A percentile compares a stretch with the other conserved stretches of the same genome.
phyloP scores from a whole-genome alignment of 2,329 filamentous ascomycete genomes.

The Hyphodiscus sp. region DNA sequence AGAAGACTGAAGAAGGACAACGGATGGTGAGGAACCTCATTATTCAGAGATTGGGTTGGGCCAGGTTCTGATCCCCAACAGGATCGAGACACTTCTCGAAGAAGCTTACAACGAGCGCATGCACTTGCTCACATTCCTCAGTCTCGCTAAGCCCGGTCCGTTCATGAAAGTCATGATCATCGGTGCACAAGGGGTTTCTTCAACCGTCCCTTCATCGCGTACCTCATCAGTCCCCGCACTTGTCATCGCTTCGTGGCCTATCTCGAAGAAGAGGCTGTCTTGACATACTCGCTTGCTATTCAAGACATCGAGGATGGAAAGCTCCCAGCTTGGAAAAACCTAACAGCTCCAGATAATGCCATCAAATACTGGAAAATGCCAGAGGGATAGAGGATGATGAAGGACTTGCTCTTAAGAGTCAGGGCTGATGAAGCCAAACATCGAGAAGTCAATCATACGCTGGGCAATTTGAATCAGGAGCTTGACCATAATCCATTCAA shows the following conservation, averaged over 20 bases:
- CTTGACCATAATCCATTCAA: background rate
- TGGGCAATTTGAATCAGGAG: slow-evolving; percentile 40
- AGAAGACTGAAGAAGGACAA: slow-evolving; percentile 86
- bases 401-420: slow-evolving; percentile 63
- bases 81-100: slow-evolving; percentile 88
- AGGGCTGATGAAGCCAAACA: slow-evolving; percentile 86
- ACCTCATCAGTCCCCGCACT: slow-evolving; percentile 78
- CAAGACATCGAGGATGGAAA: slow-evolving; percentile 79
- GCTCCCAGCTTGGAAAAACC: slow-evolving; percentile 46
- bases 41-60: too few relatives aligned
- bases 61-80: too few relatives aligned
- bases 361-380: slow-evolving; percentile 93
- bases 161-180: slow-evolving; percentile 93
- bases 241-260: slow-evolving; percentile 96
- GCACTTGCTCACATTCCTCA: slow-evolving; percentile 89
- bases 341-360: slow-evolving; percentile 74
- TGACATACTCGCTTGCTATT: slow-evolving; percentile 89
- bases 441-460: slow-evolving; percentile 89
- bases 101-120: slow-evolving; percentile 92
- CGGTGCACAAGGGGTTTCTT: slow-evolving; percentile 94
- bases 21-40: too few relatives aligned
- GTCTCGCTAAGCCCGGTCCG: slow-evolving; percentile 70
- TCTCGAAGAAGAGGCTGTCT: slow-evolving; percentile 92
- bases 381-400: slow-evolving; percentile 42
- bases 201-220: slow-evolving; percentile 85